Base-by-base conservation (phyloP, 1,139 yeast species). In the Pichiaceae sp. region DNA sequence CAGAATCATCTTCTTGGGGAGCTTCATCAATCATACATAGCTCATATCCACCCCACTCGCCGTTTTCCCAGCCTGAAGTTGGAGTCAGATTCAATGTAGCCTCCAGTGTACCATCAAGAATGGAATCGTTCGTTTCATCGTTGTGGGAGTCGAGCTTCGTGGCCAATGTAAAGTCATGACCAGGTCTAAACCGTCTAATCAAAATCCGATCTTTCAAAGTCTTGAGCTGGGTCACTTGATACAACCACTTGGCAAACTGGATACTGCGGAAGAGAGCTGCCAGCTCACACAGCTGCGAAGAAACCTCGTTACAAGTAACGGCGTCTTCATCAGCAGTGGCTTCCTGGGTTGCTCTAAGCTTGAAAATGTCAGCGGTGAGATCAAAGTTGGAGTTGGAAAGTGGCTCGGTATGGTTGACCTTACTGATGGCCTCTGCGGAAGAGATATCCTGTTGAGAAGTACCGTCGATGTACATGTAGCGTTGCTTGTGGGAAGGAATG, bases 11-110 rank as follows among this genome's bases (percentile, higher is more conserved):
- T 39, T 72, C 64, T 7, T 11, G 9, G 11, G 9, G 7, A 7
- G 7, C 11, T 7, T 7, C 7, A 11, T 11, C 11, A 12, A 76
- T 70, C 93, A 93, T 83, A 52, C 93, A 82, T 37, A 93, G 65
- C 51, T 91, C 96, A 59, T 93, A 93, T 1, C 97, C 99, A 27
- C 99, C 99, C 40, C 68, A 65, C 49, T 85, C 95, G 15, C 96
- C 96, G 38, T 74, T 70, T 42, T 75, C 85, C 95, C 95, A 85
- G 40, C 82, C 84, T 46, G 68, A 68, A 3, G 85, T 76, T 2
- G 95, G 95, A 0, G 96, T 89, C 39, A 86, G 57, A 38, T 78
- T 75, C 39, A 87, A 58, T 0, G 95, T 83, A 3, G 89, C 93
- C 45, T 75, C 81, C 29, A 76, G 54, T 15, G 75, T 53, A 1